These are phyloP conservation scores for Candida tropicalis DNA, from an alignment of 1,139 yeast genomes.

Conservation along the genomic window DNA sequence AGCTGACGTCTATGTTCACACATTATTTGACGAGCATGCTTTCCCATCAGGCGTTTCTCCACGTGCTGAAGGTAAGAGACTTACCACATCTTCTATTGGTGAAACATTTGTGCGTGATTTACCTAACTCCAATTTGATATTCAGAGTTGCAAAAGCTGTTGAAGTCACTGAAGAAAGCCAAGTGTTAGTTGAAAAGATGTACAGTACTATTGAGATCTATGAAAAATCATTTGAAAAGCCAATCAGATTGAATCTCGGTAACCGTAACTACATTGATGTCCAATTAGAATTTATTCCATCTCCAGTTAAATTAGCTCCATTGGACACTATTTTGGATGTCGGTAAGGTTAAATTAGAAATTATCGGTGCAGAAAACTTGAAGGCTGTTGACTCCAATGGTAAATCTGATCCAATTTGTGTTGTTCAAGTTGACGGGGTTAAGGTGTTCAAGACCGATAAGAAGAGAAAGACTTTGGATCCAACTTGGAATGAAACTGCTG, in stretches of 20 bases:
- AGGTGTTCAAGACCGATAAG: constrained; percentile 58
- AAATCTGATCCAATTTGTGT: constrained; percentile 71
- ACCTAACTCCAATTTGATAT: constrained; percentile 55
- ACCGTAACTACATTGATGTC: constrained; percentile 43
- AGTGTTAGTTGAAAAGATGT: constrained; percentile 49
- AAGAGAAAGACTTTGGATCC: constrained; percentile 71
- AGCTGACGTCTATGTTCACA: constrained; percentile 55
- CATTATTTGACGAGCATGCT: constrained; percentile 64
- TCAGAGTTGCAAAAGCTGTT: constrained; percentile 57
- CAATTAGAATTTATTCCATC: constrained; percentile 66
- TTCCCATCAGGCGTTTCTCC: constrained; percentile 61
- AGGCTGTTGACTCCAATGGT: constrained; percentile 69
- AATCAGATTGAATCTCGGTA: constrained; percentile 45
- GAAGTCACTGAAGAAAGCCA: constrained; percentile 52
- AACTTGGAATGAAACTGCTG: constrained; percentile 63
- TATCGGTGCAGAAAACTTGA: constrained; percentile 53
- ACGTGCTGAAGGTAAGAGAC: constrained; percentile 39
- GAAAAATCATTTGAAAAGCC: constrained; percentile 51
- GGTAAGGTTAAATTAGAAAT: constrained; percentile 62
- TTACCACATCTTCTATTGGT: constrained; percentile 48
- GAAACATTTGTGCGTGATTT: constrained; percentile 71
- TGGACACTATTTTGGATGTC: constrained; percentile 68
- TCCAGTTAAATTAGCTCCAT: constrained; percentile 51
- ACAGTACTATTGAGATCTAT: constrained; percentile 56
- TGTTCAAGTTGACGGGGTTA: constrained; percentile 54